Evolutionary conservation across 257 asterid genomes (phyloP), one percentile per base, ranked within the genome.

Genomic region (Rehmannia glutinosa): DNA sequence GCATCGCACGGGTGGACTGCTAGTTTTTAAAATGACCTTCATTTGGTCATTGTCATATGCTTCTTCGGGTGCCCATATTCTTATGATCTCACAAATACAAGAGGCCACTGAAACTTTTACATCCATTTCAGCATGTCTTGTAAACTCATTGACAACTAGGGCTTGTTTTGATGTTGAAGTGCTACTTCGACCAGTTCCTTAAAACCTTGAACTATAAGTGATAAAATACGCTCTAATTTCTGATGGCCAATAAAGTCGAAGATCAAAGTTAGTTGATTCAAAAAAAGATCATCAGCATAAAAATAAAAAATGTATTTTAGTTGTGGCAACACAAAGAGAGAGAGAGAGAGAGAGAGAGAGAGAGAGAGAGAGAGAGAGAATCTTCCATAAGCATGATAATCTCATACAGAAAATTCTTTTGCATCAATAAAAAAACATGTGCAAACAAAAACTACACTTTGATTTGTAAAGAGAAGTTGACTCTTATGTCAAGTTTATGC

Each of bases 1-100:
- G n/a, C n/a, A n/a, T n/a, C n/a, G n/a, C n/a, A n/a, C n/a, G n/a
- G n/a, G n/a, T n/a, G n/a, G n/a, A n/a, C n/a, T n/a, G n/a, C n/a
- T n/a, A n/a, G n/a, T n/a, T n/a, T n/a, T 25, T 13, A 4, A 45
- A 60, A 21, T 38, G 27, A 70, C 69, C 75, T 70, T 61, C 69
- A 70, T 35, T 7, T 49, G 63, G 46, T 17, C 56, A 6, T 60
- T 63, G 8, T 23, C 45, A 13, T 21, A 70, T 17, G 75, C 69
- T 8, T 45, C 64, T n/a, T 61, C 55, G 15, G 75, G 57, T 51
- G 75, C 70, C 13, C 70, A 36, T 51, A 71, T 62, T 52, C 70
- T 50, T 38, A 52, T 27, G 49, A 71, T 71, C 64, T 51, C 50
- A n/a, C n/a, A n/a, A n/a, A n/a, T n/a, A n/a, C n/a, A n/a, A n/a